A percentile compares a stretch with the other conserved stretches of the same genome.
These are phyloP conservation scores for Alloteropsis semialata DNA, from an alignment of 176 grass and related monocot species.

Conservation along the genomic window DNA sequence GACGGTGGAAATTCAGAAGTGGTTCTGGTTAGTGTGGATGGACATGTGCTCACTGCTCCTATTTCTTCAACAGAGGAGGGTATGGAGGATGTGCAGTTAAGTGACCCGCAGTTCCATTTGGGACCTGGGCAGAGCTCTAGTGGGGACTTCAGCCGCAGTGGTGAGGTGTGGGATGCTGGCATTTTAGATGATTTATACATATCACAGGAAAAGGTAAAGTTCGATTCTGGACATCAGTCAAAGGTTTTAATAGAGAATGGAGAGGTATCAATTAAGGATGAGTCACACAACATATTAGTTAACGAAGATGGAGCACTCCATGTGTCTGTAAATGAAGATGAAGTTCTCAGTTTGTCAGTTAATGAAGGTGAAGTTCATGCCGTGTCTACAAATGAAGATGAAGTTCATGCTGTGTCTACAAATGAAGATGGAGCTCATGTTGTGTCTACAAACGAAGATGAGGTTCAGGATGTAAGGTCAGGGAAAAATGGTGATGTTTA, in stretches of 20 bases:
- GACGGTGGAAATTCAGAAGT: conserved; percentile 72
- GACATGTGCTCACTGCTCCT: conserved; percentile 90
- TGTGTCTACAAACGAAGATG: conserved; percentile 2
- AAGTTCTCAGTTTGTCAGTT: conserved; percentile 18
- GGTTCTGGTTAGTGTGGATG: conserved; percentile 90
- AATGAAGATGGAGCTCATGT: conserved; percentile 16
- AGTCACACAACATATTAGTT: conserved; percentile 20
- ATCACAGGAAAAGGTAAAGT: conserved; percentile 39
- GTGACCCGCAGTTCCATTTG: conserved; percentile 85
- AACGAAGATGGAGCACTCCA: conserved; percentile 6
- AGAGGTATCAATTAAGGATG: conserved; percentile 30
- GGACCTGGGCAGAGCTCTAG: conserved; percentile 82
- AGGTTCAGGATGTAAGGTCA: conserved; percentile 6
- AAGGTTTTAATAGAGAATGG: conserved; percentile 3
- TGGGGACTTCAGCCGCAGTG: conserved; percentile 61
- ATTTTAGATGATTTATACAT: conserved; percentile 65
- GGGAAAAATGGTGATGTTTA: neutral
- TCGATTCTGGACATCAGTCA: conserved; percentile 31
- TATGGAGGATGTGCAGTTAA: conserved; percentile 63
- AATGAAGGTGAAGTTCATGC: conserved; percentile 26
- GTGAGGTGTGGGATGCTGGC: conserved; percentile 78
- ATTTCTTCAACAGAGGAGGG: conserved; percentile 66
- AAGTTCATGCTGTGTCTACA: neutral
- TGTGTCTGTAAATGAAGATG: conserved; percentile 24
- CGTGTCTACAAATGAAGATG: neutral